These are phyloP conservation scores for Trypanosoma rangeli DNA, from an alignment of 208 protist species.

Conservation along the genomic window DNA sequence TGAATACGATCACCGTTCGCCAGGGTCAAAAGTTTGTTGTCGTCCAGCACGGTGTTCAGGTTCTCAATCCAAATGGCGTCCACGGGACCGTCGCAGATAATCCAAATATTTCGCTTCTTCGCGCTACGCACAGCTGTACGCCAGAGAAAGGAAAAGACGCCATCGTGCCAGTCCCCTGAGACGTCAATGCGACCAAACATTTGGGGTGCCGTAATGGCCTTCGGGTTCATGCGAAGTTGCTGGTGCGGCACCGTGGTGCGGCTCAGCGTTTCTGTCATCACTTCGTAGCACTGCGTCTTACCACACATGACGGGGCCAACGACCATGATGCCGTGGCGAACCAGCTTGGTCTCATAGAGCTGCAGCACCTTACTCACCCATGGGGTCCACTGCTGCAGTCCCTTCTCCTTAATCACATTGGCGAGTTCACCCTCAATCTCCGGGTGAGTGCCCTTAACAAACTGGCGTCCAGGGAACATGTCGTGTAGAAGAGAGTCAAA, in stretches of 20 bases:
- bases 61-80: slow-evolving; percentile 99
- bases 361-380: slow-evolving; percentile 94
- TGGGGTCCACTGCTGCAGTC: slow-evolving; percentile 79
- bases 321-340: slow-evolving; percentile 96
- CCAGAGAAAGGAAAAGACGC: slow-evolving; percentile 94
- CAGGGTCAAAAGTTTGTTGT: slow-evolving; percentile 98
- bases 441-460: slow-evolving; percentile 90
- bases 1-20: slow-evolving; percentile 97
- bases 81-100: slow-evolving; percentile 98
- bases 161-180: slow-evolving; percentile 96
- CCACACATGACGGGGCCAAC: slow-evolving; percentile 93
- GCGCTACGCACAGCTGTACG: slow-evolving; percentile 84
- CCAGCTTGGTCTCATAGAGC: slow-evolving; percentile 95
- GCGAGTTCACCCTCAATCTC: slow-evolving; percentile 92
- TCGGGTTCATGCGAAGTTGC: slow-evolving; percentile 95
- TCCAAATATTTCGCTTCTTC: slow-evolving; percentile 94
- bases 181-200: slow-evolving; percentile 96
- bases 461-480: slow-evolving; percentile 93
- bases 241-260: slow-evolving; percentile 88
- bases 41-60: slow-evolving; percentile 99
- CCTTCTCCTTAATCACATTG: slow-evolving; percentile 85
- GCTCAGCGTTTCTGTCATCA: slow-evolving; percentile 86
- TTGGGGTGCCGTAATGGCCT: slow-evolving; percentile 94
- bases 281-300: slow-evolving; percentile 94
- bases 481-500: slow-evolving; percentile 96